Evolutionary conservation across 2,329 filamentous ascomycete genomes (phyloP).

Genomic region (Trichoderma lentiforme): DNA sequence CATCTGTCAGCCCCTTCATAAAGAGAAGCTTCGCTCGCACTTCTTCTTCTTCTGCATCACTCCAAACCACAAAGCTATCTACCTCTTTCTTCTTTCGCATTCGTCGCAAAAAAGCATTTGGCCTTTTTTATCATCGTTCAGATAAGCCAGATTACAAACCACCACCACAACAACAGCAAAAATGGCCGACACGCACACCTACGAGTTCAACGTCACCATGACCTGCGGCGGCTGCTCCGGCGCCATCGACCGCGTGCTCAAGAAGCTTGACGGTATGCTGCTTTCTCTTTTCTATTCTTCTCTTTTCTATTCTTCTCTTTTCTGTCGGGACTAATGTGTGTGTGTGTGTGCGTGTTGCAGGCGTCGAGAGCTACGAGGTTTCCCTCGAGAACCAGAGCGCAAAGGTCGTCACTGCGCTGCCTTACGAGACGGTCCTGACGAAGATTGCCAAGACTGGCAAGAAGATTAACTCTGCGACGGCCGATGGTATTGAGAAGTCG

Average conservation of each 20-base stretch:
- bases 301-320: background rate
- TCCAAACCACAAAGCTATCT: background rate
- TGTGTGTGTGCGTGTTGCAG: conserved; percentile 42
- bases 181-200: conserved; percentile 78
- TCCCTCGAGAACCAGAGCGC: conserved; percentile 84
- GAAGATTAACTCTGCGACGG: conserved; percentile 75
- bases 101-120: background rate
- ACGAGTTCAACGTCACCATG: conserved; percentile 96
- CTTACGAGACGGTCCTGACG: conserved; percentile 76
- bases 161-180: conserved; percentile 23
- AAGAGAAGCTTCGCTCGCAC: background rate
- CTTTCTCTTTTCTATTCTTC: background rate
- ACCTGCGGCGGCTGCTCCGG: conserved; percentile 94
- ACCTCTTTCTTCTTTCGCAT: background rate
- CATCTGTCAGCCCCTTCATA: background rate
- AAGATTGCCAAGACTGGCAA: conserved; percentile 97
- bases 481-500: conserved; percentile 59
- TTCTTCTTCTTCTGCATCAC: background rate
- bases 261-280: conserved; percentile 78
- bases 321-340: background rate
- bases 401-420: conserved; percentile 67
- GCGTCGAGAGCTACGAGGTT: conserved; percentile 82
- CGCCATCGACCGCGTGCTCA: conserved; percentile 86
- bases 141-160: background rate
- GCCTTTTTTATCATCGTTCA: background rate